phyloP scores from a whole-genome alignment of 495 filamentous ascomycete species.

The Apiosordaria backusii region DNA sequence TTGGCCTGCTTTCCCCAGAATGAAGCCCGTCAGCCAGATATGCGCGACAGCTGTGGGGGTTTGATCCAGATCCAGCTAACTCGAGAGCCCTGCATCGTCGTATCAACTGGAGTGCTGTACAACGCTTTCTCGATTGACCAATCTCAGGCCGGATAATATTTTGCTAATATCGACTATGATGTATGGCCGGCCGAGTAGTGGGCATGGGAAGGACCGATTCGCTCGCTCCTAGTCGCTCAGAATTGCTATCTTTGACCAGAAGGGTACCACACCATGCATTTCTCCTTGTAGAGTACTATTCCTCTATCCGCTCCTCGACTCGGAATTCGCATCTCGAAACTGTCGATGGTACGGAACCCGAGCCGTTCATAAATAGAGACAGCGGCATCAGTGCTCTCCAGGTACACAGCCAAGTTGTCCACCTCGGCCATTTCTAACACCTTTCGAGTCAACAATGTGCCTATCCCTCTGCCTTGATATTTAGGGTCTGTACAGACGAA shows the following conservation, averaged over 20 bases:
- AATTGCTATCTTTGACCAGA: neutral
- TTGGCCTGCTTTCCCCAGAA: neutral
- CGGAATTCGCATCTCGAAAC: slow-evolving; percentile 33
- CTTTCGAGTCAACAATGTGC: slow-evolving; percentile 31
- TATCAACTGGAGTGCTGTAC: neutral
- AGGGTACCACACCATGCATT: slow-evolving; percentile 32
- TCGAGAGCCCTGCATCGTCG: too few species aligned
- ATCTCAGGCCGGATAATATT: neutral
- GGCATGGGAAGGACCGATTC: neutral
- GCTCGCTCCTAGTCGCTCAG: neutral
- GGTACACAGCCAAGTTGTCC: slow-evolving; percentile 39
- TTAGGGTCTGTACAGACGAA: slow-evolving; percentile 42
- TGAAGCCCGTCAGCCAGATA: neutral
- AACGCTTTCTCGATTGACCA: neutral
- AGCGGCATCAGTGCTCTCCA: slow-evolving; percentile 43
- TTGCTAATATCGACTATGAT: neutral
- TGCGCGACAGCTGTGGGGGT: neutral
- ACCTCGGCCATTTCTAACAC: slow-evolving; percentile 37
- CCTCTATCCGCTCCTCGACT: neutral
- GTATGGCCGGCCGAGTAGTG: neutral
- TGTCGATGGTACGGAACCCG: slow-evolving; percentile 36
- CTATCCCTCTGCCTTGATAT: slow-evolving; percentile 44
- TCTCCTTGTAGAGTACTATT: slow-evolving; percentile 27
- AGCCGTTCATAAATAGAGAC: slow-evolving; percentile 40
- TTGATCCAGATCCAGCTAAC: neutral